Conservation (phyloP, 352 stramenopile species). For the Blastocystis sp. region DNA sequence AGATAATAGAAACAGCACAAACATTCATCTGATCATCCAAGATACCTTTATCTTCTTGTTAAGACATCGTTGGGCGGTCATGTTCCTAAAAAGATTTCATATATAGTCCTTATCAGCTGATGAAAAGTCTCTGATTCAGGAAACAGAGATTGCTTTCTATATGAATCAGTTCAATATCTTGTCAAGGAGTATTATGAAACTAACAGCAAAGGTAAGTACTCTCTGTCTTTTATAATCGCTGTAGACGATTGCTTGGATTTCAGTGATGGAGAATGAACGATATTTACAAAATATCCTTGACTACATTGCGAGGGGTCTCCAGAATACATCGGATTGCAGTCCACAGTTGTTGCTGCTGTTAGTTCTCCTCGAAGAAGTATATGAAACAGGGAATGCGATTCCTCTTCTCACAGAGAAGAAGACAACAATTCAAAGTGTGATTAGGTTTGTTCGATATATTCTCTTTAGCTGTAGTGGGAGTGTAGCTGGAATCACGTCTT, state of each 20-base stretch:
- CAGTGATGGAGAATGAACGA: slow-evolving; percentile 39
- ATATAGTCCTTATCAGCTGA: background rate
- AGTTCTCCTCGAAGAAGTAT: slow-evolving; percentile 51
- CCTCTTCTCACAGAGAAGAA: slow-evolving; percentile 52
- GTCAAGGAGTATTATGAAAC: slow-evolving; percentile 11
- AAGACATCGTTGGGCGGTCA: slow-evolving; percentile 37
- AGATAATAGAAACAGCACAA: slow-evolving; percentile 8
- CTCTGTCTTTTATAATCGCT: background rate
- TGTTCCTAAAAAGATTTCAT: background rate
- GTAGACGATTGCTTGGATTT: slow-evolving; percentile 63
- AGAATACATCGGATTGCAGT: slow-evolving; percentile 19
- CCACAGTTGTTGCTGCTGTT: slow-evolving; percentile 33
- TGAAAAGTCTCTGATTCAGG: slow-evolving; percentile 8
- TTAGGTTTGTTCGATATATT: background rate
- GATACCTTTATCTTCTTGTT: slow-evolving; percentile 65
- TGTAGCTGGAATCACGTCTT: slow-evolving; percentile 11
- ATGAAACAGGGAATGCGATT: slow-evolving; percentile 49
- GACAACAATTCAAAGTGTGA: slow-evolving; percentile 1
- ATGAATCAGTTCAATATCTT: slow-evolving; percentile 30
- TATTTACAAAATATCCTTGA: background rate
- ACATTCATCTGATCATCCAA: slow-evolving; percentile 55
- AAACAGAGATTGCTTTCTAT: slow-evolving; percentile 65
- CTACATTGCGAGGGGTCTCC: slow-evolving; percentile 23
- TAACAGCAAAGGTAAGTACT: slow-evolving; percentile 24
- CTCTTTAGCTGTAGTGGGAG: background rate